These are phyloP conservation scores for Calocera cornea DNA, from an alignment of 768 basidiomycete species.

Conservation along the genomic window DNA sequence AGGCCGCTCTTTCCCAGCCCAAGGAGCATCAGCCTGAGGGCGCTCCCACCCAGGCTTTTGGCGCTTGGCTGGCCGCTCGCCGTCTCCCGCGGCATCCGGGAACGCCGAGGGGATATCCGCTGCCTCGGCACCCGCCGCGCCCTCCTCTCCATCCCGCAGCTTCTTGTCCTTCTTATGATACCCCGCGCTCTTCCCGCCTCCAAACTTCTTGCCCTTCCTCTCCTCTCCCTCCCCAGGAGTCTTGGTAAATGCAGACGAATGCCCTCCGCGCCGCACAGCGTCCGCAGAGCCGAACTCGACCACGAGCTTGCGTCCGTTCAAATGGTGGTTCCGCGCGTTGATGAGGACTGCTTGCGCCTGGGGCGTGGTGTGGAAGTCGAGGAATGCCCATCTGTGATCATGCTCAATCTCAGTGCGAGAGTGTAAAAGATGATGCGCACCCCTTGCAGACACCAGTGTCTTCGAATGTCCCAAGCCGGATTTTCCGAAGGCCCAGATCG, in stretches of 20 bases:
- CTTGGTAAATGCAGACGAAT: background rate
- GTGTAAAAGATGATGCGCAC: conserved; percentile 32
- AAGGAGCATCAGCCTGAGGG: conserved; percentile 8
- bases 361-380: conserved; percentile 72
- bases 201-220: conserved; percentile 14
- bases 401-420: background rate
- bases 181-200: conserved; percentile 6
- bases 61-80: conserved; percentile 4
- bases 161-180: conserved; percentile 3
- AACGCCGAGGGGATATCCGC: background rate
- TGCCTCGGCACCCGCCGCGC: conserved; percentile 10
- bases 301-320: conserved; percentile 72
- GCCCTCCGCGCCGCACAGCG: conserved; percentile 70
- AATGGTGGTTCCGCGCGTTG: conserved; percentile 69
- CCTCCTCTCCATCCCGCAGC: conserved; percentile 7
- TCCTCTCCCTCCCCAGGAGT: conserved; percentile 6
- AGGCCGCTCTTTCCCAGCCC: conserved; percentile 7
- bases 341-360: conserved; percentile 70
- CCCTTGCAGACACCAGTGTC: conserved; percentile 93
- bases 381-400: conserved; percentile 67
- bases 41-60: conserved; percentile 1
- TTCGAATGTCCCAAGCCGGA: conserved; percentile 92
- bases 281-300: conserved; percentile 84
- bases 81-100: background rate
- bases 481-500: conserved; percentile 49